Conservation (phyloP, 148 eudicot genomes). For the Dianthus caryophyllus region DNA sequence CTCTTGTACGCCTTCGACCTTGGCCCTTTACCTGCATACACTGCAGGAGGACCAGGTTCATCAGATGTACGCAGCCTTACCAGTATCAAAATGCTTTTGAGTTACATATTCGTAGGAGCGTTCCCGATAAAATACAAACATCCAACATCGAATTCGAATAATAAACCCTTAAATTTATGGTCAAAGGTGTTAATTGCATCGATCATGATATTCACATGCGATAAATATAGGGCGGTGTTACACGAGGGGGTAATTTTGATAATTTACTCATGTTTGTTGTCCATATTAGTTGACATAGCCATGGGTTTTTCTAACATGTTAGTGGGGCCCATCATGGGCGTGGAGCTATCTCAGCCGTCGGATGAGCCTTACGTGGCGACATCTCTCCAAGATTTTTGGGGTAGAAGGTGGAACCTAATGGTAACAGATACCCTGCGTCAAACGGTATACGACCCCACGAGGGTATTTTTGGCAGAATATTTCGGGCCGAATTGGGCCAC, state of each 20-base stretch:
- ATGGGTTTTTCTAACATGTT: slow-evolving; percentile 25
- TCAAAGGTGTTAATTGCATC: slow-evolving; percentile 22
- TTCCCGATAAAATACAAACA: slow-evolving; percentile 24
- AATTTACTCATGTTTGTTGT: slow-evolving; percentile 29
- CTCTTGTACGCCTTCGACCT: slow-evolving; percentile 31
- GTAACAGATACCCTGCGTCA: slow-evolving; percentile 32
- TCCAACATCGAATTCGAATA: neutral
- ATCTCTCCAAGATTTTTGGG: slow-evolving; percentile 60
- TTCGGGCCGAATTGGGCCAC: neutral
- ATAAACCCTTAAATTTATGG: slow-evolving; percentile 28
- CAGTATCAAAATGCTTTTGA: neutral
- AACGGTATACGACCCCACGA: slow-evolving; percentile 36
- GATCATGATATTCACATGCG: slow-evolving; percentile 2
- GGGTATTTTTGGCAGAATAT: slow-evolving; percentile 14
- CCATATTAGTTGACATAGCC: slow-evolving; percentile 34
- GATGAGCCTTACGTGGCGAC: slow-evolving; percentile 53
- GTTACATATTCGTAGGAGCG: slow-evolving; percentile 14
- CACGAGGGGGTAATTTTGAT: slow-evolving; percentile 20
- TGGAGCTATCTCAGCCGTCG: slow-evolving; percentile 46
- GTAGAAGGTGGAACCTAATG: slow-evolving; percentile 48
- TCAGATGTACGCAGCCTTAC: neutral
- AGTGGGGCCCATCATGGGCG: slow-evolving; percentile 25
- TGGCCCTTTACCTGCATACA: slow-evolving; percentile 3
- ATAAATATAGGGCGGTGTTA: slow-evolving; percentile 6
- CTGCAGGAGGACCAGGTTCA: no score